Conservation (phyloP, 768 basidiomycete species). For the Boletus rubropictus region DNA sequence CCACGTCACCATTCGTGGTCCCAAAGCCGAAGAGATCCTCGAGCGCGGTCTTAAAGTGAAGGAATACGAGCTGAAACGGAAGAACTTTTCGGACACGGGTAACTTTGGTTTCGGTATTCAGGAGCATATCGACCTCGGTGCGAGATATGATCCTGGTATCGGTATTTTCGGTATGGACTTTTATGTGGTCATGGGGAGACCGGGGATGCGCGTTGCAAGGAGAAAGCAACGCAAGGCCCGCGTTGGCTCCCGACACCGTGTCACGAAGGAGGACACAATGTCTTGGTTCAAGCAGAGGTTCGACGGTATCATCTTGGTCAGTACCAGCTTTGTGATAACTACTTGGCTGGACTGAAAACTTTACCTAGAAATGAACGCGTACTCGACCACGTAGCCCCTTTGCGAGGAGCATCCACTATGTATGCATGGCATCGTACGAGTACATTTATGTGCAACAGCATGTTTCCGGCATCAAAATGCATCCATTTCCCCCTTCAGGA, state of each 20-base stretch:
- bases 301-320: slow-evolving; percentile 92
- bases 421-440: slow-evolving; percentile 26
- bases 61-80: slow-evolving; percentile 97
- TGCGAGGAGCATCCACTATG: slow-evolving; percentile 3
- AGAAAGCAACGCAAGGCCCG: slow-evolving; percentile 85
- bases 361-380: slow-evolving; percentile 24
- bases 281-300: slow-evolving; percentile 99
- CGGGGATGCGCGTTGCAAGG: slow-evolving; percentile 85
- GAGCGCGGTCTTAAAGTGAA: slow-evolving; percentile 99
- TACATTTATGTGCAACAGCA: slow-evolving; percentile 22
- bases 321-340: slow-evolving; percentile 23
- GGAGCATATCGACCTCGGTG: slow-evolving; percentile 98
- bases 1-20: slow-evolving; percentile 97
- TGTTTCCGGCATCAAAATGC: slow-evolving; percentile 23
- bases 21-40: slow-evolving; percentile 98
- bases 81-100: slow-evolving; percentile 97
- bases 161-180: slow-evolving; percentile 99
- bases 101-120: slow-evolving; percentile 99
- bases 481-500: slow-evolving; percentile 1
- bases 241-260: slow-evolving; percentile 82
- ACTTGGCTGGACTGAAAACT: background rate
- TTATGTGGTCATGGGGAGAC: slow-evolving; percentile 95
- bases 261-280: slow-evolving; percentile 95
- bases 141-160: slow-evolving; percentile 95
- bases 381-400: background rate